Evolutionary conservation across 2,329 filamentous ascomycete genomes (phyloP), one percentile per base, ranked within the genome.

Genomic region (Triangularia verruculosa): DNA sequence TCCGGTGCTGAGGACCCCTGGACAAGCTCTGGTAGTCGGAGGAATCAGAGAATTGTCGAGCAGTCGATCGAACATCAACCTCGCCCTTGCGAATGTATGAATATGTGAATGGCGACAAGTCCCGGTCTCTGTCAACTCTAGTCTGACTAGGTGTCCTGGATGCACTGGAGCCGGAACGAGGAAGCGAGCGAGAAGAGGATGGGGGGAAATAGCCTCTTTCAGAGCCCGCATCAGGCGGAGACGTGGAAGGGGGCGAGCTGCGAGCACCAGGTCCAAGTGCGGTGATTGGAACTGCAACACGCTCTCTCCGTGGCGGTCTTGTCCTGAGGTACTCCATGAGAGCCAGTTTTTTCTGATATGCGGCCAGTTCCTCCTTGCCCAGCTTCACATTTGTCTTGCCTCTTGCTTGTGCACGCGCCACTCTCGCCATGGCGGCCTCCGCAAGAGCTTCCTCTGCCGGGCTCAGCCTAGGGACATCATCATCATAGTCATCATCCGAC

Each of bases 351-450:
- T 87, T 85, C 73, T 94, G 89, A 69, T 96, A 82, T 55, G 92
- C 93, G 66, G 89, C 89, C 70, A 97, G 80, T 75, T 97, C 93
- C 61, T 90, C 87, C 71, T 88, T 85, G 70, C 85, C 92, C 67
- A 98, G 83, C 74, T 89, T 90, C 62, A 97, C 91, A 63, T 96
- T 91, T 53, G 83, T 81, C 75, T 89, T 89, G 67, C 93, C 93
- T 72, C 87, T 87, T 67, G 86, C 86, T 74, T 91, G 88, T 15
- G 93, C 92, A 68, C 87, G 85, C 68, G 88, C 86, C 73, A 97
- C 96, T 69, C 92, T 89, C 70, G 88, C 87, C 75, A 96, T 78
- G 47, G 93, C 93, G 68, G 86, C 86, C 68, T 93, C 89, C 67
- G 95, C 86, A 70, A 96, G 77, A 67, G 84, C 83, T 69, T 94